phyloP scores from a whole-genome alignment of 1,284 basidiomycete species.

The Chalciporus sp. region DNA sequence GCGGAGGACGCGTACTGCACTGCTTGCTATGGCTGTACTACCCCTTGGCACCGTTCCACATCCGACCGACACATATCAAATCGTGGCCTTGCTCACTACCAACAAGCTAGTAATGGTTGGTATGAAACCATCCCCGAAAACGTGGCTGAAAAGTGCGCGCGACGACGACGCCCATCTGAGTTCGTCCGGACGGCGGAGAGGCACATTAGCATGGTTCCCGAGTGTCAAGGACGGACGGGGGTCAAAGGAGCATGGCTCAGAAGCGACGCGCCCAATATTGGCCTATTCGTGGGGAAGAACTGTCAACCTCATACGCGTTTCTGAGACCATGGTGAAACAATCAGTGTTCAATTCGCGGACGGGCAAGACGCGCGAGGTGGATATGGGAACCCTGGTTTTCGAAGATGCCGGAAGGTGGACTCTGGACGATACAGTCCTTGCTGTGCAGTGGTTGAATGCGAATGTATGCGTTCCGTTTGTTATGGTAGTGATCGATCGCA shows the following conservation, averaged over 20 bases:
- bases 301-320: conserved; percentile 66
- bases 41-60: conserved; percentile 81
- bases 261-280: conserved; percentile 58
- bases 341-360: conserved; percentile 54
- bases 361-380: conserved; percentile 58
- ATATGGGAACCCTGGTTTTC: conserved; percentile 65
- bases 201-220: conserved; percentile 80
- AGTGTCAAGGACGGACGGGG: conserved; percentile 40
- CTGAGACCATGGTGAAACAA: conserved; percentile 61
- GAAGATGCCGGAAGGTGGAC: conserved; percentile 58
- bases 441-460: conserved; percentile 74
- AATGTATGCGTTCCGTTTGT: conserved; percentile 60
- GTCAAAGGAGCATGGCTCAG: conserved; percentile 28
- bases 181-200: conserved; percentile 51
- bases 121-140: conserved; percentile 88
- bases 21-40: conserved; percentile 81
- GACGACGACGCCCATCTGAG: conserved; percentile 47
- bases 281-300: conserved; percentile 83
- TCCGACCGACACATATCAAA: conserved; percentile 80
- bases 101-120: conserved; percentile 93
- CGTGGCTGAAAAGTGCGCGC: conserved; percentile 87
- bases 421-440: conserved; percentile 59
- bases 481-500: conserved; percentile 1
- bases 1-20: conserved; percentile 57
- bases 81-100: conserved; percentile 88